Evolutionary conservation across 257 asterid species (phyloP), one percentile per base, ranked within the genome.

Genomic region (Salvia splendens): DNA sequence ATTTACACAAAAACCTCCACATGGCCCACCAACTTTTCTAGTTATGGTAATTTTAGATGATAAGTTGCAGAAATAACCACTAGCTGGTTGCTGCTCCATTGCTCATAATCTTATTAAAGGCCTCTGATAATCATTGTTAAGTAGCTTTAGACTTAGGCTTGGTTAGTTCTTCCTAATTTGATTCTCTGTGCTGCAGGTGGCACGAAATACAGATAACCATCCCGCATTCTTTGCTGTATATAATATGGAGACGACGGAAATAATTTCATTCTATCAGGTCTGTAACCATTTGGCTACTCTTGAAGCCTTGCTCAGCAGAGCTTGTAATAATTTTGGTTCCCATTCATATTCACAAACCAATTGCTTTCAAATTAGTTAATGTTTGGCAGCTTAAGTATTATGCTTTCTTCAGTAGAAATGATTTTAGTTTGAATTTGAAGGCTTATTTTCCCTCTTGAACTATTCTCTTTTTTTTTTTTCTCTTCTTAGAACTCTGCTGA

Each of bases 171-270:
- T 24, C 30, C 77, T 66, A 49, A 62, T 59, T 65, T 69, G 47
- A 59, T 78, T 69, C 61, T 67, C 65, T 72, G 43, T 75, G 71
- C 65, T 66, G 52, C 81, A 92, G 96, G 91, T 89, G 67, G 85
- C 94, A 16, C 81, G 95, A 73, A 87, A 79, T 77, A 80, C 92
- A 4, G 98, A 92, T 65, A 92, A 68, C 74, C 93, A 92, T 76
- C 95, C 93, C 61, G 95, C 99, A 68, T 93, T 93, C 74, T 86
- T 93, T 82, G 99, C 95, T 82, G 95, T 93, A 74, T 93, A 93
- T 79, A 85, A 93, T 74, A 90, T 93, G 97, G 99, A 90, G 84
- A 86, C 96, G 0, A 80, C 99, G 68, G 95, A 93, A 81, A 80
- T 94, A 68, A 73, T 88, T 78, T 87, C 99, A 33, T 91, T 94